Percentiles rank a stretch among this genome's conserved stretches.
These are phyloP conservation scores for Filosporella fistucella DNA, from an alignment of 495 filamentous ascomycete species.

Conservation along the genomic window DNA sequence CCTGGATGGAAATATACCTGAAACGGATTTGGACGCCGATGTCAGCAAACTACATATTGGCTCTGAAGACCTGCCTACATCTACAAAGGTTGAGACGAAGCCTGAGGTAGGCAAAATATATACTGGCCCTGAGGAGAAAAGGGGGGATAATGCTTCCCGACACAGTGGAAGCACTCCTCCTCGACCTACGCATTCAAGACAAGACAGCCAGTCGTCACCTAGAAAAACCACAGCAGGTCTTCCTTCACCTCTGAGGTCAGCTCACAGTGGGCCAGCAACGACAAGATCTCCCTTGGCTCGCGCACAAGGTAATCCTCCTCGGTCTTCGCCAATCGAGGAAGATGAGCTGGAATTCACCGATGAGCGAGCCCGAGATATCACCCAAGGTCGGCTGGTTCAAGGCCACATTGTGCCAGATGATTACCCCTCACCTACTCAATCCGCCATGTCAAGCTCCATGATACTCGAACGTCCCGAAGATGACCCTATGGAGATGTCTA, in stretches of 20 bases:
- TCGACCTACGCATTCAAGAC: constrained; percentile 7
- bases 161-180: constrained; percentile 9
- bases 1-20: constrained; percentile 24
- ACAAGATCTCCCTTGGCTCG: constrained; percentile 21
- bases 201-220: constrained; percentile 15
- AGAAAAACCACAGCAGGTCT: constrained; percentile 6
- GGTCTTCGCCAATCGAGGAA: constrained; percentile 29
- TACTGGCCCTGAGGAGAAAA: not conserved
- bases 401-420: constrained; percentile 96
- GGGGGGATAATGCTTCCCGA: not conserved
- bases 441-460: constrained; percentile 55
- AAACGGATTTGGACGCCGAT: constrained; percentile 32
- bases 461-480: constrained; percentile 39
- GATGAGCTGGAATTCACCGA: constrained; percentile 79
- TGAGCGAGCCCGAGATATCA: constrained; percentile 81
- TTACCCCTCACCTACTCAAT: constrained; percentile 71
- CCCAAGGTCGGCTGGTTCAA: constrained; percentile 87
- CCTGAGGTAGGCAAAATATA: constrained; percentile 3
- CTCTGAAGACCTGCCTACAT: constrained; percentile 17
- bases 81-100: constrained; percentile 5
- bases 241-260: constrained; percentile 14
- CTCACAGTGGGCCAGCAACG: not conserved
- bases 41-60: constrained; percentile 34
- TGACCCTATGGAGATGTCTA: constrained; percentile 53
- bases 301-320: constrained; percentile 7